Evolutionary conservation across 768 basidiomycete species (phyloP), one percentile per base, ranked within the genome.

Genomic region (Atractiella rhizophila): DNA sequence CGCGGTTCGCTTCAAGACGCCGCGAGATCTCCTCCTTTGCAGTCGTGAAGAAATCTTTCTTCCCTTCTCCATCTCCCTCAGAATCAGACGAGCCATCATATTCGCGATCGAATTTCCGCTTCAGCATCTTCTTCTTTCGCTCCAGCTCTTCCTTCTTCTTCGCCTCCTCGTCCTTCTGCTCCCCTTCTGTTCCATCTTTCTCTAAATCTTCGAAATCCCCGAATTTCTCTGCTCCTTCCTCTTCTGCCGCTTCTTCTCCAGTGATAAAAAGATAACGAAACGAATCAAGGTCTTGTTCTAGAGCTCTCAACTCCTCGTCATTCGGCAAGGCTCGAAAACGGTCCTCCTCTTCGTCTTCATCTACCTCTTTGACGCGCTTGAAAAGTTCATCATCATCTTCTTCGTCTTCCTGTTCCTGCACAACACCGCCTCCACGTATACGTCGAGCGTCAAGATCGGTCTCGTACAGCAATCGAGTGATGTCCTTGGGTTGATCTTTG

Each of bases 41-140:
- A 54, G 76, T 71, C 36, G 74, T 70, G 63, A 91, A 98, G 54
- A 91, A 91, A 54, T 83, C 80, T 56, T 71, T 60, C 51, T 78
- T 76, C 24, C 57, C 60, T 15, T 56, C 60, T 21, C 55, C 59
- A 45, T 59, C 56, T 26, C 45, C 47, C 36, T 52, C 58, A 26
- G 47, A 54, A 25, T 60, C 60, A 32, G 78, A 75, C 3, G 78
- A 76, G 49, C 85, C 81, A 56, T 91, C 83, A 58, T 94, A 94
- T 59, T 88, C 77, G 51, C 82, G 80, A 59, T 98, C 81, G 56
- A 98, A 98, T 58, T 88, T 86, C 49, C 74, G 72, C 60, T 91
- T 91, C 44, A 94, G 68, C 2, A 67, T 70, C 51, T 79, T 81
- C 62, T 94, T 94, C 63, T 88, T 94, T 24, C 68, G 66, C 8